Evolutionary conservation across 306 rosid genomes (phyloP), one percentile per base, ranked within the genome.

Genomic region (Vigna mungo): DNA sequence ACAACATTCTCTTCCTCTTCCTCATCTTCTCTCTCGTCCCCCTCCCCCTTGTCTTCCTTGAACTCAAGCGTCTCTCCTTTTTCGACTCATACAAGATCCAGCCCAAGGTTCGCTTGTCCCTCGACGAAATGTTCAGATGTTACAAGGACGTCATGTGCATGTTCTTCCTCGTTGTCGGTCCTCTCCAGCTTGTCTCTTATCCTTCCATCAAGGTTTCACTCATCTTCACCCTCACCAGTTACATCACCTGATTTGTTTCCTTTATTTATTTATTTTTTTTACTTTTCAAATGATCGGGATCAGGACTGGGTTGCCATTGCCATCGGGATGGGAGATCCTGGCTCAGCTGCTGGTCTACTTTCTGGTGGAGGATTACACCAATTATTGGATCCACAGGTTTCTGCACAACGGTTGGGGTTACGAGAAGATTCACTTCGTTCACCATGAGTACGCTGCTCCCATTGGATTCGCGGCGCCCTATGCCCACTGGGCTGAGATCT

Each of bases 381-480:
- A 95, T 85, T 95, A 95, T 75, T 95, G 99, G 99, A 78, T 95
- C 86, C 99, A 95, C 60, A 85, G 99, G 27, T 88, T 95, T 76
- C 82, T 95, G 44, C 99, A 95, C 71, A 74, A 86, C 71, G 84
- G 86, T 43, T 95, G 99, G 99, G 99, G 99, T 1, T 95, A 95
- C 66, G 97, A 92, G 60, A 95, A 88, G 68, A 95, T 95, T 81
- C 99, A 95, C 64, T 67, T 83, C 23, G 90, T 92, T 18, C 99
- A 95, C 75, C 99, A 95, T 47, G 97, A 95, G 54, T 95, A 90
- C 84, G 53, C 86, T 30, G 99, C 99, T 76, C 99, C 99, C 9
- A 84, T 92, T 41, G 97, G 91, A n/a, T 95, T 54, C 56, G 97
- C 97, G 0, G 99, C 99, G 41, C 97, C 97, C 1, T 91, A 95